Evolutionary conservation across 352 stramenopile species (phyloP).

Genomic region (Globisporangium nodosum): DNA sequence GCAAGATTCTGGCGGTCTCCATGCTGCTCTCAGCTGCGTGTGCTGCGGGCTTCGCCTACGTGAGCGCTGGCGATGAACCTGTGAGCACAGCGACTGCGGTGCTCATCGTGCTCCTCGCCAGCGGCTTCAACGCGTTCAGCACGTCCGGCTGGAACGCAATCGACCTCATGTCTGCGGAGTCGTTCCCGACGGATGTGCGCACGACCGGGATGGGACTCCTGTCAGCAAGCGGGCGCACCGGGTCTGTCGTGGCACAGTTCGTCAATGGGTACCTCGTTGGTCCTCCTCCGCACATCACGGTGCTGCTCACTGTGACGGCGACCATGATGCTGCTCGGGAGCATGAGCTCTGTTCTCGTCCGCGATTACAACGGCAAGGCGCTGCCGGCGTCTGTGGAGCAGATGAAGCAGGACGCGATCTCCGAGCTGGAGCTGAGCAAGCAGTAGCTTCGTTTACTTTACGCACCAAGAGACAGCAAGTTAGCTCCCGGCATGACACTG

Average conservation of each 20-base stretch:
- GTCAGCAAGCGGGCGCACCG: constrained; percentile 71
- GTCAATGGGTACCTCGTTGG: constrained; percentile 84
- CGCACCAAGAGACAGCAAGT: neutral
- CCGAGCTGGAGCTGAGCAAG: constrained; percentile 8
- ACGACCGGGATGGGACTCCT: constrained; percentile 89
- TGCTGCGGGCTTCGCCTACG: constrained; percentile 71
- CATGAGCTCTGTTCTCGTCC: constrained; percentile 47
- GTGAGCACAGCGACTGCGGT: constrained; percentile 16
- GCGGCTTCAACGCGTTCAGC: constrained; percentile 90
- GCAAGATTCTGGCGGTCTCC: constrained; percentile 59
- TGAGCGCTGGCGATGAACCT: constrained; percentile 27
- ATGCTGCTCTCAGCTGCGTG: constrained; percentile 68
- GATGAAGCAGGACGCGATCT: constrained; percentile 29
- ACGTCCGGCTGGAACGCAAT: constrained; percentile 90
- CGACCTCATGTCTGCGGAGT: constrained; percentile 87
- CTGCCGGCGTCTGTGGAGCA: constrained; percentile 53
- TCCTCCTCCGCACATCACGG: constrained; percentile 64
- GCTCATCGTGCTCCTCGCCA: constrained; percentile 76
- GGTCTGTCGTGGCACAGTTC: constrained; percentile 89
- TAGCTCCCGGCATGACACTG: neutral
- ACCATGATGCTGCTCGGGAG: constrained; percentile 79
- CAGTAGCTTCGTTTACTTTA: constrained; percentile 3
- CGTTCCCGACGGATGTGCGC: constrained; percentile 87
- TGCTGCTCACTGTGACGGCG: constrained; percentile 68
- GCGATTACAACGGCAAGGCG: constrained; percentile 50